phyloP scores from a whole-genome alignment of 495 filamentous ascomycete genomes.

The Lepidopterella palustris region DNA sequence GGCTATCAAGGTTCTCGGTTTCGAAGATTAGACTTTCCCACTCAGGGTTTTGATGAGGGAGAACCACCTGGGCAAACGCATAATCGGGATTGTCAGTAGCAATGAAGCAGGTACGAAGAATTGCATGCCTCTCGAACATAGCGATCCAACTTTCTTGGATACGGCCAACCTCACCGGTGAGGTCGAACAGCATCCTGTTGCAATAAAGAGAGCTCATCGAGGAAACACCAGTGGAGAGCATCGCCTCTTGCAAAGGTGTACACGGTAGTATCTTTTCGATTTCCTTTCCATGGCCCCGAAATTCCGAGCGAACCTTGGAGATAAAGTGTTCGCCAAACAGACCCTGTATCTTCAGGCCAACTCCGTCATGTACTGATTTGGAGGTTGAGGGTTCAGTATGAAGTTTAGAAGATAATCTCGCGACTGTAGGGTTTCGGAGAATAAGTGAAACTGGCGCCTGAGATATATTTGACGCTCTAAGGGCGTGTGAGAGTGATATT shows the following conservation, averaged over 20 bases:
- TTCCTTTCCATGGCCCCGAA: conserved; percentile 31
- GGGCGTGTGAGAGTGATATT: conserved; percentile 54
- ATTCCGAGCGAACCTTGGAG: conserved; percentile 30
- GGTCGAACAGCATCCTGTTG: conserved; percentile 48
- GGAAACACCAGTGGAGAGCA: conserved; percentile 53
- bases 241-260: conserved; percentile 74
- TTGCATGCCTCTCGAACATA: conserved; percentile 52
- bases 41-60: conserved; percentile 31
- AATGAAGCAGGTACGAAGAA: conserved; percentile 58
- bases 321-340: conserved; percentile 39
- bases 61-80: conserved; percentile 55
- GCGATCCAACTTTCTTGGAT: conserved; percentile 44
- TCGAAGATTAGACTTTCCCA: conserved; percentile 28
- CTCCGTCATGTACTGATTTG: background rate
- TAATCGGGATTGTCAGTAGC: conserved; percentile 44
- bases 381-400: background rate
- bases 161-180: conserved; percentile 39
- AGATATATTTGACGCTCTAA: conserved; percentile 40
- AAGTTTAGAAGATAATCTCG: conserved; percentile 46
- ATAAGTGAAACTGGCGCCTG: conserved; percentile 56
- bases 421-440: conserved; percentile 53
- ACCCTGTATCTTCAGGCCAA: background rate
- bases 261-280: conserved; percentile 62
- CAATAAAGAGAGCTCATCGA: conserved; percentile 41
- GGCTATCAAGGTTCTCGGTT: background rate